Evolutionary conservation across 73 alveolate genomes (phyloP), one percentile per base, ranked within the genome.

Genomic region (Uronychia binucleata): DNA sequence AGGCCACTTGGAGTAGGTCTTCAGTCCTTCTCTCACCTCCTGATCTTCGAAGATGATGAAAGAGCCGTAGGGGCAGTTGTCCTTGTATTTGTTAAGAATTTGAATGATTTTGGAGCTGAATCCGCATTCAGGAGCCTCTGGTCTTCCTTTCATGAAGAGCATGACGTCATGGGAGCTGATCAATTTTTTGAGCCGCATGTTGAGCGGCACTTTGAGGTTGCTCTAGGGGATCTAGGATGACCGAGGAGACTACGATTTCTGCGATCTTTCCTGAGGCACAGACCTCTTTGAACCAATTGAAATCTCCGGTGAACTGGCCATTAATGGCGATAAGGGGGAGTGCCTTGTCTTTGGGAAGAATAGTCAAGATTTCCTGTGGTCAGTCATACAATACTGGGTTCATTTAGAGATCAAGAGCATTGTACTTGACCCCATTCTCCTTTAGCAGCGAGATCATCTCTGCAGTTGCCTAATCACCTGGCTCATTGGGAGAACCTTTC

Each of bases 1-100:
- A 32, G 91, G 93, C 98, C 98, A 94, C 46, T 91, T 84, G 34
- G 93, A 84, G 88, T 87, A 94, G 81, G 79, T 77, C 80, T 91
- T 93, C 34, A 93, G 85, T 0, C 94, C 95, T 34, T 91, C 92
- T 75, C 97, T 85, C 29, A 93, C 84, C 80, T 78, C 90, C 31
- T 87, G 88, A 77, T 91, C 96, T 46, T 77, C 33, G 74, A 87
- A 87, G 33, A 89, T 84, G 58, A 84, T 76, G 79, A 89, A 89
- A 74, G 58, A 78, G 30, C 88, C 91, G 77, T 46, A 46, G 19
- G 67, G 67, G 67, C 34, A 89, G 28, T 77, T 33, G n/a, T 76
- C 88, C 26, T 75, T 75, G 86, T 89, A 89, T 33, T 89, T 34
- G 26, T 60, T 35, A 28, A 89, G 83, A 33, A 79, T 14, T 25